These are phyloP conservation scores for Didymella sp. DNA, from an alignment of 2,329 filamentous ascomycete species.

Conservation along the genomic window DNA sequence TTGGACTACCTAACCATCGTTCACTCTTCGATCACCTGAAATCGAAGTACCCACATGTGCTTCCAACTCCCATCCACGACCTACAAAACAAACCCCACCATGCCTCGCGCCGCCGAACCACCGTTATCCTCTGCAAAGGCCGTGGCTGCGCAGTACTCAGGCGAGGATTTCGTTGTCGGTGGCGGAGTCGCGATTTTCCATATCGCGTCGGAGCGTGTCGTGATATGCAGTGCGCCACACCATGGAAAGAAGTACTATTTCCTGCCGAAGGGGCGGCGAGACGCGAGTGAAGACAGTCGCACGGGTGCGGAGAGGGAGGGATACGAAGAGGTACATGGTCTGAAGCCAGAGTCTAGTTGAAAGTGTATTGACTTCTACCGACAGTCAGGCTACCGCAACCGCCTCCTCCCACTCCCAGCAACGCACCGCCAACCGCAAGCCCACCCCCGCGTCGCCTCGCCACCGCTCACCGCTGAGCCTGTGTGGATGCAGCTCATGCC, in stretches of 20 bases:
- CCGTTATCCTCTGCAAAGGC: conserved; percentile 23
- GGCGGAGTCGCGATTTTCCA: conserved; percentile 60
- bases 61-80: background rate
- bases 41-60: background rate
- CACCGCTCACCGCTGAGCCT: conserved; percentile 51
- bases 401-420: conserved; percentile 56
- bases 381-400: conserved; percentile 58
- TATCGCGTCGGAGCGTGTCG: conserved; percentile 54
- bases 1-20: background rate
- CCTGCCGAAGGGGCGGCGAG: conserved; percentile 58
- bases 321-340: conserved; percentile 57
- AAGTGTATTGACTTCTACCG: too few species aligned
- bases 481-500: conserved; percentile 57
- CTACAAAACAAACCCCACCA: background rate
- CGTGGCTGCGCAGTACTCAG: conserved; percentile 36
- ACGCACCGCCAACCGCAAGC: conserved; percentile 54
- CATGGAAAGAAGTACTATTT: conserved; percentile 52
- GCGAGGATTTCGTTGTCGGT: conserved; percentile 40
- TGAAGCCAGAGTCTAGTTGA: too few species aligned
- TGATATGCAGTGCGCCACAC: conserved; percentile 55
- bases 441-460: conserved; percentile 35
- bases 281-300: conserved; percentile 55
- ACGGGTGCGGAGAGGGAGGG: conserved; percentile 57
- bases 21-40: background rate
- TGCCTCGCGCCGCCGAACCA: conserved; percentile 15